These are phyloP conservation scores for Castanea sativa DNA, from an alignment of 306 rosid genomes.

Conservation along the genomic window DNA sequence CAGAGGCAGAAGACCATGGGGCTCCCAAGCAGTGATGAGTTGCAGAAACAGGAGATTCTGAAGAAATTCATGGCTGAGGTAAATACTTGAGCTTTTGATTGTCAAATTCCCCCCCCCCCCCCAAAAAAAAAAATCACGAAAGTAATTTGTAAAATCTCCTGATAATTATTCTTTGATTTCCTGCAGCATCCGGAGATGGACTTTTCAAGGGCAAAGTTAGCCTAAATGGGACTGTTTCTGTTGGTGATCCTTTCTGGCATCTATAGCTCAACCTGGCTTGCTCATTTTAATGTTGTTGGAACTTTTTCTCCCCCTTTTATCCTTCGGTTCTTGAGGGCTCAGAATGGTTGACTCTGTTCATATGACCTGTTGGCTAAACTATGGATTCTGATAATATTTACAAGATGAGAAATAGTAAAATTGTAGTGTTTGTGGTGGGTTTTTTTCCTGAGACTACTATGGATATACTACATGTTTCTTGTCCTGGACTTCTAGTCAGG, in stretches of 20 bases:
- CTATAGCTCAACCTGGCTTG: not conserved
- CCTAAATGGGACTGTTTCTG: conserved; percentile 21
- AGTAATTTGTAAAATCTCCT: not conserved
- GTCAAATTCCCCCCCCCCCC: not conserved
- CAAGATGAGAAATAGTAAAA: not conserved
- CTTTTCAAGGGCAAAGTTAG: conserved; percentile 69
- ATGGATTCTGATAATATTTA: not conserved
- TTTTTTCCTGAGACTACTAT: not conserved
- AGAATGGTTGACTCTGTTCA: not conserved
- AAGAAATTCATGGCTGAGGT: conserved; percentile 93
- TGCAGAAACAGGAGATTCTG: conserved; percentile 72
- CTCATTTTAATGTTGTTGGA: not conserved
- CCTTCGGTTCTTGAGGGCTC: not conserved
- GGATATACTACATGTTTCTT: not conserved
- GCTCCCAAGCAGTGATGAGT: conserved; percentile 82
- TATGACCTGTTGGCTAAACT: not conserved
- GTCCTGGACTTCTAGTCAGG: too few species aligned
- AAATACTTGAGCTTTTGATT: not conserved
- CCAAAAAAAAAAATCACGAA: not conserved
- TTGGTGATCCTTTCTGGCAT: not conserved
- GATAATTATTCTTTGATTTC: not conserved
- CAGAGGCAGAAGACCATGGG: conserved; percentile 94
- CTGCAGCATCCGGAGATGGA: conserved; percentile 98
- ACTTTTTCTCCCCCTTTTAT: not conserved
- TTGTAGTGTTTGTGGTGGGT: not conserved